These are phyloP conservation scores for Amanita pallidorosea DNA, from an alignment of 768 basidiomycete species.

Conservation along the genomic window DNA sequence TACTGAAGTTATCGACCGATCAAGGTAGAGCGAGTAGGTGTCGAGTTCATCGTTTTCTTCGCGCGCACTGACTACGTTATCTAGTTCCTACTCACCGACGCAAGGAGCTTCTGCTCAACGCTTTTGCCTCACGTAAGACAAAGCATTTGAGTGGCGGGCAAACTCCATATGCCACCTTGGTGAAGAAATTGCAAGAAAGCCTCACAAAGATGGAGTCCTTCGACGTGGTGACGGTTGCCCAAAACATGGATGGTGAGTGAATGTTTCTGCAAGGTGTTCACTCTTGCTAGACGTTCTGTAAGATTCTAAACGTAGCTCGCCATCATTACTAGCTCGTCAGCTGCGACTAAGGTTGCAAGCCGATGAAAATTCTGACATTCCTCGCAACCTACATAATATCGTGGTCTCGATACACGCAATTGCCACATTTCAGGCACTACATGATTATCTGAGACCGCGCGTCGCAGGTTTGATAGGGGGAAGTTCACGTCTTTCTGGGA, in stretches of 20 bases:
- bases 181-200: constrained; percentile 95
- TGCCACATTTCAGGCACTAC: constrained; percentile 93
- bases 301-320: constrained; percentile 89
- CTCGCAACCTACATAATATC: constrained; percentile 78
- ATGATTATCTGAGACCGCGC: constrained; percentile 90
- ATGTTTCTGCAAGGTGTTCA: constrained; percentile 2
- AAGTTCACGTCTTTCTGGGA: constrained; percentile 65
- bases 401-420: constrained; percentile 98
- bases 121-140: constrained; percentile 50
- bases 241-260: constrained; percentile 64
- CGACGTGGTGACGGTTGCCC: constrained; percentile 85
- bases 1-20: constrained; percentile 75
- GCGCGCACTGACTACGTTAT: not conserved
- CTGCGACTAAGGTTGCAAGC: constrained; percentile 85
- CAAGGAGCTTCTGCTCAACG: constrained; percentile 70
- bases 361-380: constrained; percentile 81
- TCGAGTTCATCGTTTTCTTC: constrained; percentile 13
- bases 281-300: constrained; percentile 3
- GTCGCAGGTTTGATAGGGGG: constrained; percentile 62
- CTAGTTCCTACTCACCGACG: constrained; percentile 56
- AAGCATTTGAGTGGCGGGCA: constrained; percentile 33
- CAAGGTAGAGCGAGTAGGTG: constrained; percentile 41
- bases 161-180: constrained; percentile 64
- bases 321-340: constrained; percentile 86
- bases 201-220: constrained; percentile 93